Evolutionary conservation across 2,329 filamentous ascomycete genomes (phyloP).

Genomic region (Colletotrichum eremochloae): DNA sequence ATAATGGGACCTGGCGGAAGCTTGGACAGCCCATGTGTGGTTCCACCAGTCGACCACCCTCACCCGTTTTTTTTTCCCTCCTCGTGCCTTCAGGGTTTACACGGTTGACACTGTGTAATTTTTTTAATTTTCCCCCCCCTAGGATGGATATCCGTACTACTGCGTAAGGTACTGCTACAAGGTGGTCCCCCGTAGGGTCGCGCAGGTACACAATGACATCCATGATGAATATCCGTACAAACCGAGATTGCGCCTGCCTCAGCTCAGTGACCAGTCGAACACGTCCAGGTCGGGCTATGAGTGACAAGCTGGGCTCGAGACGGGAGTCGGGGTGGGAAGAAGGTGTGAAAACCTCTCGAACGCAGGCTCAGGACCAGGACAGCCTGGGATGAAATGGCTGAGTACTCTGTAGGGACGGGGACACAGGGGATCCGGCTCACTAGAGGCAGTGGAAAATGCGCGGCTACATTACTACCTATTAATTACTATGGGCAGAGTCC

Average conservation of each 20-base stretch:
- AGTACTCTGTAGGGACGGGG: slow-evolving; percentile 7
- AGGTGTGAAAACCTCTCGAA: slow-evolving; percentile 5
- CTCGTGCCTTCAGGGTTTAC: slow-evolving; percentile 17
- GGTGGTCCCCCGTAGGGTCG: too few species aligned
- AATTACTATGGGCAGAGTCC: neutral
- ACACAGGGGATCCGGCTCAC: neutral
- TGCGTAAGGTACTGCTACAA: too few species aligned
- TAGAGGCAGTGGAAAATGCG: neutral
- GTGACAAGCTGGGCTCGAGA: slow-evolving; percentile 8
- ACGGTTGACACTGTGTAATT: slow-evolving; percentile 26
- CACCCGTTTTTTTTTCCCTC: neutral
- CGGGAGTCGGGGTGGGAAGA: neutral
- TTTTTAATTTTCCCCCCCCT: neutral
- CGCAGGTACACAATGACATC: too few species aligned
- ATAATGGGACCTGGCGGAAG: slow-evolving; percentile 41
- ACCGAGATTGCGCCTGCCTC: slow-evolving; percentile 35
- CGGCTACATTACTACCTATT: neutral
- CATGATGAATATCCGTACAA: slow-evolving; percentile 4
- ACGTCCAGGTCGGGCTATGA: slow-evolving; percentile 25
- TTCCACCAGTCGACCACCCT: slow-evolving; percentile 34
- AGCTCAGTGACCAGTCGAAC: slow-evolving; percentile 35
- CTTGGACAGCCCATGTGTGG: slow-evolving; percentile 42
- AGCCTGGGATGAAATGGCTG: slow-evolving; percentile 2
- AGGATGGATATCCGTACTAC: neutral
- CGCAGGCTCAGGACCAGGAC: neutral